Percentiles rank a stretch among this genome's conserved stretches.
Conservation (phyloP, 2,329 filamentous ascomycete genomes). For the Paecilomyces sp. region DNA sequence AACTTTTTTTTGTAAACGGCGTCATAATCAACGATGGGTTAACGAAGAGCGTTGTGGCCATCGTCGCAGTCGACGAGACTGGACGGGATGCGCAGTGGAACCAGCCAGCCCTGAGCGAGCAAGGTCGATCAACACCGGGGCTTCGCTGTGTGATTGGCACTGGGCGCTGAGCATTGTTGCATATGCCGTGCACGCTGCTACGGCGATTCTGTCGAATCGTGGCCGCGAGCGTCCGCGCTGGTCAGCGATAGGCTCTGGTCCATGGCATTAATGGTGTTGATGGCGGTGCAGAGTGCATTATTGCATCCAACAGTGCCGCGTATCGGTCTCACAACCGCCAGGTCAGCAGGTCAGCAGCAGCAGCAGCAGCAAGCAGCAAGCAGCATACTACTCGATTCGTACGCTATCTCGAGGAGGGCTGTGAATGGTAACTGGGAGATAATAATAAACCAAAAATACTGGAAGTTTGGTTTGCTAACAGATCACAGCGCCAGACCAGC, state of each 20-base stretch:
- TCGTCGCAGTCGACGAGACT: neutral
- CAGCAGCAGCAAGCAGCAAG: too few relatives aligned
- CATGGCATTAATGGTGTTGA: neutral
- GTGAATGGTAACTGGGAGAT: too few relatives aligned
- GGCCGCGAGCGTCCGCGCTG: neutral
- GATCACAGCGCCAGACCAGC: neutral
- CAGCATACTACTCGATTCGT: too few relatives aligned
- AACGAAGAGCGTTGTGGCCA: neutral
- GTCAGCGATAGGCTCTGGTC: neutral
- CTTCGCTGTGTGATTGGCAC: neutral
- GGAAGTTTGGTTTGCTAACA: too few relatives aligned
- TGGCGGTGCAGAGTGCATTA: neutral
- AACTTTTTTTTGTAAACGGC: neutral
- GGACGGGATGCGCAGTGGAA: conserved; percentile 1
- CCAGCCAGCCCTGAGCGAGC: neutral
- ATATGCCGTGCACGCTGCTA: neutral
- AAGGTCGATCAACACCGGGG: conserved; percentile 1
- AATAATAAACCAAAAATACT: too few relatives aligned
- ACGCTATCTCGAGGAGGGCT: too few relatives aligned
- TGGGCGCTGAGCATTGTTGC: neutral
- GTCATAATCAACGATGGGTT: neutral
- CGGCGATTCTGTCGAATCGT: neutral
- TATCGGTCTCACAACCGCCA: neutral
- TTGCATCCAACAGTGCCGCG: neutral
- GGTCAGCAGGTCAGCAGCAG: neutral